phyloP scores from a whole-genome alignment of 345 rosid species.

The Heritiera fomes region DNA sequence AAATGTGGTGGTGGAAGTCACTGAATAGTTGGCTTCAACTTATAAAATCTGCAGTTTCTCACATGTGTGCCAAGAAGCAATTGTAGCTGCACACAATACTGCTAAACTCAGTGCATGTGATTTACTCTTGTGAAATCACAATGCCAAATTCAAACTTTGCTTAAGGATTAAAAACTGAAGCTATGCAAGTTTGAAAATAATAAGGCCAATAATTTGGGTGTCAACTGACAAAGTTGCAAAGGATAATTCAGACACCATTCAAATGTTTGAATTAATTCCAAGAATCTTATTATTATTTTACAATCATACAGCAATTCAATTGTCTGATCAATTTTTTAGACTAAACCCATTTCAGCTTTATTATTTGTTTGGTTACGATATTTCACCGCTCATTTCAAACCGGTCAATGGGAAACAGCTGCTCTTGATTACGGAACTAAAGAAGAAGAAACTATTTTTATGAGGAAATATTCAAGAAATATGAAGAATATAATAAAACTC shows the following conservation, averaged over 20 bases:
- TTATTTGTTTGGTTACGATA: too few species aligned
- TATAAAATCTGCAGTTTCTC: too few species aligned
- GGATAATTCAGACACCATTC: neutral
- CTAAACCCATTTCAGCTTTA: too few species aligned
- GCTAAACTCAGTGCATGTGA: too few species aligned
- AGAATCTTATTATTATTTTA: neutral
- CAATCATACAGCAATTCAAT: neutral
- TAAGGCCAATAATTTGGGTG: neutral
- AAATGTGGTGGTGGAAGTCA: too few species aligned
- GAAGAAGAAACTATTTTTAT: neutral
- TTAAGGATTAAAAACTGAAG: too few species aligned
- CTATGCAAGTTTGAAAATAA: too few species aligned
- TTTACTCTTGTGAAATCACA: too few species aligned
- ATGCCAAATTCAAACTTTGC: too few species aligned
- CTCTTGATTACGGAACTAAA: neutral
- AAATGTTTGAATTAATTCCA: too few species aligned
- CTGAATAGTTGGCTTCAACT: too few species aligned
- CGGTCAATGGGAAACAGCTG: neutral
- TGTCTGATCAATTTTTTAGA: neutral
- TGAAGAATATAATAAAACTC: neutral
- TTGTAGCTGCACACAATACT: too few species aligned
- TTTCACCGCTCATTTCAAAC: neutral
- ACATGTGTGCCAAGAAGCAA: neutral
- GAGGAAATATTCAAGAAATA: neutral
- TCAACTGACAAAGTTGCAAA: neutral